phyloP scores from a whole-genome alignment of 2,329 filamentous ascomycete genomes.

The Botryotinia narcissicola region DNA sequence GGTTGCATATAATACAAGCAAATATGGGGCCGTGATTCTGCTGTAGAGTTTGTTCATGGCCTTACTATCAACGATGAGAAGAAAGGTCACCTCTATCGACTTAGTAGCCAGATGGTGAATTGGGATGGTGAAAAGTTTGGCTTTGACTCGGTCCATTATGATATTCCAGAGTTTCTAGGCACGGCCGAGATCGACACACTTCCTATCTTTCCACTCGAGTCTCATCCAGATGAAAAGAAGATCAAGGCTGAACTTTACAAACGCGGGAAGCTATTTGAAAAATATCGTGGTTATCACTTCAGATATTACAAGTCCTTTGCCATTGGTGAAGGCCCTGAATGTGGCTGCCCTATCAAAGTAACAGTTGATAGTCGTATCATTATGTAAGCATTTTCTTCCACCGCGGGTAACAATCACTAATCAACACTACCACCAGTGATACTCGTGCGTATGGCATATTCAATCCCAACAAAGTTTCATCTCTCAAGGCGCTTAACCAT shows the following conservation, averaged over 20 bases:
- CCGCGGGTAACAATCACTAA: background rate
- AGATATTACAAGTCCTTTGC: constrained; percentile 43
- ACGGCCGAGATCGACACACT: constrained; percentile 46
- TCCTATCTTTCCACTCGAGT: constrained; percentile 44
- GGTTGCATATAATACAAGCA: constrained; percentile 44
- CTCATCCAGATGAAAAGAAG: constrained; percentile 43
- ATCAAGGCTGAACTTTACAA: constrained; percentile 40
- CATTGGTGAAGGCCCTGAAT: background rate
- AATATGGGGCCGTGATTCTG: constrained; percentile 43
- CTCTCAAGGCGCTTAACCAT: background rate
- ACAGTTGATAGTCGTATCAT: constrained; percentile 30
- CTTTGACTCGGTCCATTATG: constrained; percentile 39
- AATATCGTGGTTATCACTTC: constrained; percentile 48
- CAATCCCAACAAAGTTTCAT: background rate
- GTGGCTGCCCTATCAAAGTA: constrained; percentile 23
- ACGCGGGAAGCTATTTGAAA: constrained; percentile 47
- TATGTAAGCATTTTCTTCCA: constrained; percentile 22
- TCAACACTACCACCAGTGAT: background rate
- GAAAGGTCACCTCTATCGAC: constrained; percentile 41
- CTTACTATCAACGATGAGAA: constrained; percentile 34
- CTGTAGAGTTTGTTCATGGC: constrained; percentile 41
- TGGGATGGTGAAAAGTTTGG: constrained; percentile 51
- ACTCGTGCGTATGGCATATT: background rate
- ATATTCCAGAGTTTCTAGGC: constrained; percentile 45
- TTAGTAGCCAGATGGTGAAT: constrained; percentile 46